These are phyloP conservation scores for Fusarium bulbicola DNA, from an alignment of 2,329 filamentous ascomycete genomes.

Conservation along the genomic window DNA sequence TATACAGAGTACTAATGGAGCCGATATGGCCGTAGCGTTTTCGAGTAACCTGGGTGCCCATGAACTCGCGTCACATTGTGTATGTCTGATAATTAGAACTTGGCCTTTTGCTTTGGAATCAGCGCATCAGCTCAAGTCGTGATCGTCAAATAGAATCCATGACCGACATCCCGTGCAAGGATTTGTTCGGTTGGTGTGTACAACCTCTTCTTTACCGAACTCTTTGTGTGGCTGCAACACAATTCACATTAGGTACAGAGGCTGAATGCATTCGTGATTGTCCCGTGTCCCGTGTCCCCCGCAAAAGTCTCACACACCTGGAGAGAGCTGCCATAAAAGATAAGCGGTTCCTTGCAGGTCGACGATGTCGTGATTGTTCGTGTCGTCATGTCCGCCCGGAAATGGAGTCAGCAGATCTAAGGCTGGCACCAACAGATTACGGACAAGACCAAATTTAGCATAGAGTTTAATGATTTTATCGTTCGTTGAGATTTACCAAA, in stretches of 20 bases:
- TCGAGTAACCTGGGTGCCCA: not conserved
- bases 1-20: not conserved
- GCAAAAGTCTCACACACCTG: conserved; percentile 17
- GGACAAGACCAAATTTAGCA: not conserved
- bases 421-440: not conserved
- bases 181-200: conserved; percentile 24
- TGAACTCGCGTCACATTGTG: not conserved
- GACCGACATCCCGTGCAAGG: conserved; percentile 31
- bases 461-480: not conserved
- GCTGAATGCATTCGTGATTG: conserved; percentile 6
- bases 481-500: not conserved
- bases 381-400: conserved; percentile 25
- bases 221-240: conserved; percentile 25
- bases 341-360: conserved; percentile 36
- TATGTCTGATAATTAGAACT: not conserved
- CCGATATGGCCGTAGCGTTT: not conserved
- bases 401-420: conserved; percentile 20
- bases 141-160: conserved; percentile 29
- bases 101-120: conserved; percentile 10
- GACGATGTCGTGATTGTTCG: conserved; percentile 26
- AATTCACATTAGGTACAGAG: not conserved
- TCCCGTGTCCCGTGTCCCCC: conserved; percentile 13
- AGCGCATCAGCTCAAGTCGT: not conserved
- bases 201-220: conserved; percentile 10
- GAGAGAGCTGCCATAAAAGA: conserved; percentile 17